Evolutionary conservation across 1,139 yeast species (phyloP), one percentile per base, ranked within the genome.

Genomic region (Yamadazyma spencermartinsiae): DNA sequence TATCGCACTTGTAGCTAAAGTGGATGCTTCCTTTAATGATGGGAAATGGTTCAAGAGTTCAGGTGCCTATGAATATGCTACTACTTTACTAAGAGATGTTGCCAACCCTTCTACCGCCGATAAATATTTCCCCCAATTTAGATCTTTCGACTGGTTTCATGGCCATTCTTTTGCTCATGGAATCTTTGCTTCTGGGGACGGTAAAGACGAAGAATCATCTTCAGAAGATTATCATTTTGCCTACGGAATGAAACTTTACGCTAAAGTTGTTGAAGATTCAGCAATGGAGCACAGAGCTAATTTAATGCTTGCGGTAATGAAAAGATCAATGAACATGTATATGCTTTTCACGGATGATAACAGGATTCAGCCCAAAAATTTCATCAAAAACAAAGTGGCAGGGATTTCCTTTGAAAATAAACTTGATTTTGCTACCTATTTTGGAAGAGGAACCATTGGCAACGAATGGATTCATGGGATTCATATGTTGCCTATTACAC

Each of bases 1-100:
- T 0, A 80, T 84, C 36, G 86, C 90, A 0, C 60, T 85, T 13
- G 62, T 81, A 9, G 82, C 79, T 1, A 59, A 72, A 39, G 77
- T 81, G 18, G 92, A 84, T 50, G 45, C 49, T 10, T 37, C 49
- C 11, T 51, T 50, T 31, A 48, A 47, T 30, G 45, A 35, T 4
- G 55, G 56, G 1, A 42, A 50, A 5, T 66, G 73, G 70, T 52
- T 68, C 14, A 42, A 46, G 23, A 51, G 43, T 2, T 63, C 68
- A 29, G 50, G 61, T 36, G 70, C 65, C 1, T 42, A 41, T 30
- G 56, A 65, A 17, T 71, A 66, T 45, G 61, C 64, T 17, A 56
- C 49, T 13, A 56, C 72, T 0, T 58, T 71, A 46, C 42, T 71
- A 9, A 55, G 74, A 42, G 76, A 71, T 49, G 64, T 62, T 4